A percentile compares a stretch with the other conserved stretches of the same genome.
phyloP scores from a whole-genome alignment of 1,284 basidiomycete species.

The Coniferiporia weirii region DNA sequence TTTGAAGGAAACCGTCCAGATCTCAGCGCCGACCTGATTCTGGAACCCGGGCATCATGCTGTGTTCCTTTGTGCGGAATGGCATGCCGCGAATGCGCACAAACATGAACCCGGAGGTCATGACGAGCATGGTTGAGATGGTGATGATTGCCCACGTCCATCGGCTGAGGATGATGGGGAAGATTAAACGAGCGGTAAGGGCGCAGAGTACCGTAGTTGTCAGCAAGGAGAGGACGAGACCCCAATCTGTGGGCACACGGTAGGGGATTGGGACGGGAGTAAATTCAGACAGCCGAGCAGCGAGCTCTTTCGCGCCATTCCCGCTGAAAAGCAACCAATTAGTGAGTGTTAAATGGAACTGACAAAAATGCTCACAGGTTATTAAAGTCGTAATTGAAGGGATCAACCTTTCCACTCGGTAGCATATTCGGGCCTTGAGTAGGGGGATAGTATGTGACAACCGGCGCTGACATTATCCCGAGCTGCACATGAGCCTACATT shows the following conservation, averaged over 20 bases:
- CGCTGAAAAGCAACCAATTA: constrained; percentile 43
- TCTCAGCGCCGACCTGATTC: constrained; percentile 91
- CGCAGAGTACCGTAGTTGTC: constrained; percentile 38
- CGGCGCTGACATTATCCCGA: constrained; percentile 71
- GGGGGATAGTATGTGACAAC: constrained; percentile 77
- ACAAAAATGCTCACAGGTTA: constrained; percentile 34
- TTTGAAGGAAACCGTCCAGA: constrained; percentile 79
- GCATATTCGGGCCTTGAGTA: constrained; percentile 59
- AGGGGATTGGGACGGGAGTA: constrained; percentile 71
- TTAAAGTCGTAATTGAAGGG: constrained; percentile 76
- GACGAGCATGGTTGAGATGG: constrained; percentile 63
- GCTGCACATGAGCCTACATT: constrained; percentile 33
- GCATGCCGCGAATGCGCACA: constrained; percentile 83
- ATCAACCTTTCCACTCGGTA: constrained; percentile 44
- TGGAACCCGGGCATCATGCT: constrained; percentile 61
- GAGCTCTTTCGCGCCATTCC: constrained; percentile 74
- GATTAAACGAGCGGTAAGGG: constrained; percentile 55
- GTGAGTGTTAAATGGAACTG: constrained; percentile 8
- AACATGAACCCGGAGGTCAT: constrained; percentile 98
- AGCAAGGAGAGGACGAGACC: constrained; percentile 44
- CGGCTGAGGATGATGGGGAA: constrained; percentile 67
- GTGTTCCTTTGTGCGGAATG: constrained; percentile 83
- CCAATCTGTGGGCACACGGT: constrained; percentile 68
- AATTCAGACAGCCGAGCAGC: constrained; percentile 69
- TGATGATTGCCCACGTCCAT: constrained; percentile 74